Percentiles rank a stretch among this genome's conserved stretches.
Evolutionary conservation across 1,139 yeast genomes (phyloP).

Genomic region (Hansenula sp.): DNA sequence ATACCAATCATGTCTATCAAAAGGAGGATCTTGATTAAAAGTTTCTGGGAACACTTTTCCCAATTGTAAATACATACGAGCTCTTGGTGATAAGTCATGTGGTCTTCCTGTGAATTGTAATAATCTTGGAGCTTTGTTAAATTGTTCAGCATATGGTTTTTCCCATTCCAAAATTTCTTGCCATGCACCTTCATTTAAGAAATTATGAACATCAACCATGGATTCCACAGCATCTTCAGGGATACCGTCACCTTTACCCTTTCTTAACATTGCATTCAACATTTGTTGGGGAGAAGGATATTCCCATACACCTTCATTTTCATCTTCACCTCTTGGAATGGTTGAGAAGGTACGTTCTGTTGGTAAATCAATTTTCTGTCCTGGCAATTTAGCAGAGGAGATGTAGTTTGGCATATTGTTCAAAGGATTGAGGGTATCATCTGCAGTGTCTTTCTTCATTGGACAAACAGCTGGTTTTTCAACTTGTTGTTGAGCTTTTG

Average conservation of each 20-base stretch:
- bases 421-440: conserved; percentile 52
- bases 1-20: conserved; percentile 99
- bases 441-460: conserved; percentile 28
- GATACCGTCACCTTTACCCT: conserved; percentile 77
- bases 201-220: conserved; percentile 97
- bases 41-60: conserved; percentile 69
- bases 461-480: conserved; percentile 31
- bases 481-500: conserved; percentile 16
- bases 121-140: conserved; percentile 66
- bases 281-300: conserved; percentile 99
- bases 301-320: conserved; percentile 66
- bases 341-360: conserved; percentile 80
- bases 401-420: conserved; percentile 85
- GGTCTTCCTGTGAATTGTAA: conserved; percentile 91
- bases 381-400: conserved; percentile 67
- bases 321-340: conserved; percentile 79
- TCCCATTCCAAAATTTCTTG: conserved; percentile 93
- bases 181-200: conserved; percentile 98
- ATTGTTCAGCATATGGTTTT: conserved; percentile 44
- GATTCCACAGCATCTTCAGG: conserved; percentile 95
- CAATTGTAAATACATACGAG: conserved; percentile 60
- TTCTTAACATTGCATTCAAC: conserved; percentile 95
- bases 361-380: conserved; percentile 73
- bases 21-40: conserved; percentile 80
- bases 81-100: conserved; percentile 83